Evolutionary conservation across 2,329 filamentous ascomycete genomes (phyloP).

Genomic region (Talaromyces sp.): DNA sequence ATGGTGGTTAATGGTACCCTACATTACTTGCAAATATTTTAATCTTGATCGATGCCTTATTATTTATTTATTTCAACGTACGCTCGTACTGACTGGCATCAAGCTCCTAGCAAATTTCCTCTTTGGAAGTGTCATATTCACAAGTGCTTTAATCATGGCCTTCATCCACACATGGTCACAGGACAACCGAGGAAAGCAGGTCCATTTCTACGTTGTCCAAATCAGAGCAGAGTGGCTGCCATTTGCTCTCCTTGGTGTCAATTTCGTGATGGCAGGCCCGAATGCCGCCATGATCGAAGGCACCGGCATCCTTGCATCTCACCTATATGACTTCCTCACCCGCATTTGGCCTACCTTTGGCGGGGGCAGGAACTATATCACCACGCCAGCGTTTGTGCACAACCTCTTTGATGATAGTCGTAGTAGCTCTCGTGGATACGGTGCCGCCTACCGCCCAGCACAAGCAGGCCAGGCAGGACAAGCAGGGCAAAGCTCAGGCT

Average conservation of each 20-base stretch:
- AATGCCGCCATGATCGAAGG: constrained; percentile 57
- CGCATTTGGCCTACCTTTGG: constrained; percentile 85
- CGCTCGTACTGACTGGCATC: constrained; percentile 24
- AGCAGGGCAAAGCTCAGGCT: not conserved
- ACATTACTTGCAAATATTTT: constrained; percentile 43
- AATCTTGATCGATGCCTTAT: constrained; percentile 6
- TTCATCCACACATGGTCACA: constrained; percentile 80
- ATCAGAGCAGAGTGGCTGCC: constrained; percentile 80
- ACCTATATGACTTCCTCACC: constrained; percentile 85
- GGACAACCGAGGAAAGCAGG: constrained; percentile 72
- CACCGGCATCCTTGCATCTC: constrained; percentile 79
- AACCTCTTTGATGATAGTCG: constrained; percentile 52
- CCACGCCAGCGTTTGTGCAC: constrained; percentile 68
- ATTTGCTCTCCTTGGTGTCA: constrained; percentile 70
- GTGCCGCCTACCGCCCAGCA: not conserved
- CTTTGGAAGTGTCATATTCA: constrained; percentile 30
- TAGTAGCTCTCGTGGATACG: not conserved
- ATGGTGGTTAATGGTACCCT: constrained; percentile 61
- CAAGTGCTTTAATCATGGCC: constrained; percentile 63
- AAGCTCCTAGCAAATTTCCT: constrained; percentile 39
- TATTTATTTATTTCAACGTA: constrained; percentile 6
- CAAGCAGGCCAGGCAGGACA: not conserved
- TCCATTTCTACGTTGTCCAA: constrained; percentile 74
- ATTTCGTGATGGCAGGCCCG: constrained; percentile 63
- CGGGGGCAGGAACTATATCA: constrained; percentile 70